Evolutionary conservation across 768 basidiomycete genomes (phyloP), one percentile per base, ranked within the genome.

Genomic region (Saitozyma sp.): DNA sequence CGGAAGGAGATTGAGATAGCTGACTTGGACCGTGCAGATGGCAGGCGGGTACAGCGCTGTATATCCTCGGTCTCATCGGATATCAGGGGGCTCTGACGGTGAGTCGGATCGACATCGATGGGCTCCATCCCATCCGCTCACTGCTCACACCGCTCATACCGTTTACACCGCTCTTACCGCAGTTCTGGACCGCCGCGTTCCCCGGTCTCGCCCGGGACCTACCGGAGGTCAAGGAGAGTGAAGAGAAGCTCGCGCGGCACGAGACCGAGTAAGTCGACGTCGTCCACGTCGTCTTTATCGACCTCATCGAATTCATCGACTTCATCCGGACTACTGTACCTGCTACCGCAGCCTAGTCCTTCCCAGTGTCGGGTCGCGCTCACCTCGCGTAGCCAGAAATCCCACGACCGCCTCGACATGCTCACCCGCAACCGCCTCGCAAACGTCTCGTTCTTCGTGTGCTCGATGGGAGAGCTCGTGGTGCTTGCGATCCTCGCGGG

Each of bases 131-230:
- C 29, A 29, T 29, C 29, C 29, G 5, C 2, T 29, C 29, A 29
- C 29, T 29, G 29, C 29, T 29, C 29, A 29, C 2, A 29, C 29
- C 29, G 29, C 29, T 29, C 29, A 29, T 5, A 29, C 29, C 29
- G 29, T 5, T 29, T 5, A 29, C 29, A 29, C 29, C 29, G 29
- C 29, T 29, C 5, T 2, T 29, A 29, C 29, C 29, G 5, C 29
- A 29, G 29, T 91, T 90, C 78, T 91, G 88, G 89, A 88, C 88
- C 0, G 89, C 89, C 11, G 89, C 89, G 11, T 90, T 91, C 73
- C 88, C 89, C 0, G 89, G 88, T 16, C 82, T 91, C 14, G 86
- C 87, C 20, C 83, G 85, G 9, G 84, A 90, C 74, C 83, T 89
- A 37, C 86, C 87, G 0, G 86, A 89, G 68, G 85, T 90, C n/a